These are phyloP conservation scores for Rachicladosporium sp. DNA, from an alignment of 2,329 filamentous ascomycete genomes.

Conservation along the genomic window DNA sequence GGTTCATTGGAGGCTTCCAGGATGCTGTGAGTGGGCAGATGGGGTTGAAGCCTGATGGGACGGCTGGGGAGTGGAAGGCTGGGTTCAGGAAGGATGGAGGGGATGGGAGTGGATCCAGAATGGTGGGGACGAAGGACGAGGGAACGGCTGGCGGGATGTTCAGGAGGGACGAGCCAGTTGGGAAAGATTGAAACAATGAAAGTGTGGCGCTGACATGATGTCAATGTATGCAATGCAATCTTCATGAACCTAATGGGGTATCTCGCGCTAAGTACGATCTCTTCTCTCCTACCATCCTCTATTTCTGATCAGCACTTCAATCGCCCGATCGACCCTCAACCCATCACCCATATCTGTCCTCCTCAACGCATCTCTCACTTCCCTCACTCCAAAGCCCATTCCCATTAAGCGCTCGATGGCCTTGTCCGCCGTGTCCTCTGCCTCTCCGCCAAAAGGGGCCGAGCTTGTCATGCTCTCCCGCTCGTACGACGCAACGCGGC, in stretches of 20 bases:
- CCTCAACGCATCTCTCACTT: constrained; percentile 45
- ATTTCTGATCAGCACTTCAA: constrained; percentile 37
- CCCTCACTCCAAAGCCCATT: constrained; percentile 44
- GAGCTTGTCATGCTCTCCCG: too few relatives aligned
- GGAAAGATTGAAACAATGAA: too few relatives aligned
- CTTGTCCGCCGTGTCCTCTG: constrained; percentile 30
- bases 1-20: constrained; percentile 6
- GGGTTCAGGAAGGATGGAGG: constrained; percentile 3
- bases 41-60: not conserved
- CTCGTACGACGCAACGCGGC: too few relatives aligned
- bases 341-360: constrained; percentile 49
- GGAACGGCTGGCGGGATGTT: too few relatives aligned
- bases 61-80: not conserved
- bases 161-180: too few relatives aligned
- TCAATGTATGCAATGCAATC: too few relatives aligned
- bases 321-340: constrained; percentile 44
- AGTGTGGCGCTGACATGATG: too few relatives aligned
- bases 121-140: too few relatives aligned
- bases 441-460: constrained; percentile 1
- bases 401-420: constrained; percentile 47
- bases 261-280: too few relatives aligned
- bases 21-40: constrained; percentile 6
- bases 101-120: too few relatives aligned
- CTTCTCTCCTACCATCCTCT: not conserved
- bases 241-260: too few relatives aligned